Evolutionary conservation across 106 monocot species (phyloP), one percentile per base, ranked within the genome.

Genomic region (Acorus gramineus): DNA sequence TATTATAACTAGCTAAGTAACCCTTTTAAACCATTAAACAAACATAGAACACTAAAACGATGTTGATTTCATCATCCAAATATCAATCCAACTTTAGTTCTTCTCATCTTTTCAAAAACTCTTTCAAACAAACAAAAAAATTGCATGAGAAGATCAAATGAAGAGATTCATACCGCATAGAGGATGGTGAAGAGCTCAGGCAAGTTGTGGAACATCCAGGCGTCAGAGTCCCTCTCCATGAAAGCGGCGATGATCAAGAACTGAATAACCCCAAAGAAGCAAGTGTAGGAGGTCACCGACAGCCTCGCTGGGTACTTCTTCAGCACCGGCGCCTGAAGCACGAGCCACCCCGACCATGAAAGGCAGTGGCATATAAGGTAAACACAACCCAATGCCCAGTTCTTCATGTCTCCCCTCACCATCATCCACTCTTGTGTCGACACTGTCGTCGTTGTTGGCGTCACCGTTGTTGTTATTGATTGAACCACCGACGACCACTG

Each of bases 241-340:
- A 62, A 62, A n/a, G 61, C 61, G 8, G 61, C 61, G 13, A 62
- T 62, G 1, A 45, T 45, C 46, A 62, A 47, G 61, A 62, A 47
- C 61, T 62, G 61, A 47, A 62, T 42, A 8, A 62, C 5, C 10
- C 61, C 61, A 47, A 62, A 62, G 61, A 62, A 62, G 13, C 61
- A 62, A 0, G 61, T 62, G 61, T 11, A 62, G 44, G 61, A 4
- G 6, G 61, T 62, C 3, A 62, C 61, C 7, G 61, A 6, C 9
- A 62, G 61, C 11, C 46, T 45, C 3, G 61, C 61, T 0, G 61
- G 61, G 46, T 62, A 62, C 61, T 45, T 62, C 46, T 62, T 62
- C n/a, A 62, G 61, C 44, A 62, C 61, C 8, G 61, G 61, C 14
- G 42, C 58, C 58, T 58, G 58, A 45, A 46, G 61, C 46, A 62